Evolutionary conservation across 371 early-diverging fungal genomes (phyloP), one percentile per base, ranked within the genome.

Genomic region (Funneliformis caledonium): DNA sequence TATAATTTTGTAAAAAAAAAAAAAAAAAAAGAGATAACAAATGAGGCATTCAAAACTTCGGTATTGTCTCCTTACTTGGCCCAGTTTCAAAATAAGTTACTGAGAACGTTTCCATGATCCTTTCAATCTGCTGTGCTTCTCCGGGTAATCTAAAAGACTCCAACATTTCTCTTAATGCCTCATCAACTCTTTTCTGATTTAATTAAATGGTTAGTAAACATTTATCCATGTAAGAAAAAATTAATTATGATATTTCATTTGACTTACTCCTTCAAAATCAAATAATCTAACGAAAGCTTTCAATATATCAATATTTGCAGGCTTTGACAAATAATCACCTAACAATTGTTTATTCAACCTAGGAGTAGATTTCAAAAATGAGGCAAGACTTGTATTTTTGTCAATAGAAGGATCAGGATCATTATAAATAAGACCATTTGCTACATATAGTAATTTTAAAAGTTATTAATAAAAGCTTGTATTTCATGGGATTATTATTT

Each of bases 111-210:
- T 95, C 95, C 76, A 98, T 90, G 43, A 98, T 94, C 26, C 98
- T 91, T 80, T 95, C 94, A 76, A 98, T 97, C 83, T 96, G 94
- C 85, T 98, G 97, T 43, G 96, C 91, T 86, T 98, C 99, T 47
- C 98, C 98, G 4, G 96, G 96, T 22, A 98, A 85, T 67, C 97
- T 91, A 89, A 98, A 98, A 11, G 93, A 89, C 79, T 92, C 93
- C 11, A 98, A 86, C 33, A 97, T 88, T 43, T 88, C 87, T 60
- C 99, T 91, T 59, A 97, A 83, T 0, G 97, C 95, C 83, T 97
- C 96, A 82, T 97, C 96, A 72, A 98, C 85, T 37, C 94, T 91
- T 85, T 91, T 92, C 89, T 91, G 80, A 56, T 59, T 26, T 31
- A 52, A 26, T n/a, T 14, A 1, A 69, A 10, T 1, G n/a, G 43